Base-by-base conservation (phyloP, 169 alveolate genomes). In the Plasmodium vinckei region DNA sequence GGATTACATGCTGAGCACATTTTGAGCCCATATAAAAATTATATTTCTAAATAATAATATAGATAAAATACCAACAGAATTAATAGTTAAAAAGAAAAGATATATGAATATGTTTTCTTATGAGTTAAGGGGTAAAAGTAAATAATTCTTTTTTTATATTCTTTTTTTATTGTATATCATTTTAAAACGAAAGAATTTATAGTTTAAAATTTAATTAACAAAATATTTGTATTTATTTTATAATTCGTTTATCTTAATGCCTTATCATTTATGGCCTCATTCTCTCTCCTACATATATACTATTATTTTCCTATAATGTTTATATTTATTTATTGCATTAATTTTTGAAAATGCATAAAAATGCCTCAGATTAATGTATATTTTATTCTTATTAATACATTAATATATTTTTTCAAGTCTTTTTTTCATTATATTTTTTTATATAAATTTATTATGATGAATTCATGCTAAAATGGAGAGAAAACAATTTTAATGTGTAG, bases 1-100 rank as follows among this genome's bases (percentile, higher is more conserved):
- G 54, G 73, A 46, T 21, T 82, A 82, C 39, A 42, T 82, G 70
- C 39, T 68, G 47, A 82, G 90, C 56, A 82, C 90, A 59, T 82
- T 82, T 82, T 82, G 69, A 44, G 60, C n/a, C 77, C 57, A 49
- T 10, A 23, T 23, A 33, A 33, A 33, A 33, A 33, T 33, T 33
- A 33, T 4, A 33, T 33, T 33, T 5, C 42, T 13, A 19, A 7
- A 42, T 17, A 65, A 71, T 46, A 5, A 73, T 19, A 17, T 63
- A 47, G 39, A 27, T 15, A 33, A 21, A 27, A 25, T 12, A 47
- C 39, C 27, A 23, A 75, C 25, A 27, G 44, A 25, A n/a, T 21
- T 33, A 25, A 46, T 42, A 53, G 19, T 23, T 13, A 23, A 57
- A 53, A 53, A 33, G 42, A 33, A 33, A 33, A 33, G 3, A 7